phyloP scores from a whole-genome alignment of 305 asterid genomes.

The Fraxinus paxiana region DNA sequence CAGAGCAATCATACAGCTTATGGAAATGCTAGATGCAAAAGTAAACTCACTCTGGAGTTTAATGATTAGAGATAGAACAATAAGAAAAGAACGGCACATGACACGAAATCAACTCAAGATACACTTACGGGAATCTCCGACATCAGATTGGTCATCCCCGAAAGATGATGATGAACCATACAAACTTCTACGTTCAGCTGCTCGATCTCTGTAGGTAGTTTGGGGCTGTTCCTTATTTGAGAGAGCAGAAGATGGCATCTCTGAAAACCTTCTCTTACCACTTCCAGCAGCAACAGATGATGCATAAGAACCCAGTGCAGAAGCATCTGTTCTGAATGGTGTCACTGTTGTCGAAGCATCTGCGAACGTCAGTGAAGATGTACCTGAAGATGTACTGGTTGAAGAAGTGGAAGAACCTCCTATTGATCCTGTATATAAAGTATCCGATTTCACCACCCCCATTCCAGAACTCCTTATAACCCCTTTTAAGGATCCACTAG shows the following conservation, averaged over 20 bases:
- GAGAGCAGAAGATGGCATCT: conserved; percentile 59
- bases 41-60: conserved; percentile 10
- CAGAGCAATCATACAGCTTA: conserved; percentile 27
- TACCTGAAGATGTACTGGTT: conserved; percentile 36
- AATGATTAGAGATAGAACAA: neutral
- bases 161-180: conserved; percentile 81
- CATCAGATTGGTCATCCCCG: conserved; percentile 59
- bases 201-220: conserved; percentile 81
- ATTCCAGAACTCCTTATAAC: conserved; percentile 83
- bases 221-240: conserved; percentile 64
- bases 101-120: neutral
- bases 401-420: conserved; percentile 42
- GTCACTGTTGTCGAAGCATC: conserved; percentile 46
- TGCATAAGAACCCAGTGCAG: conserved; percentile 74
- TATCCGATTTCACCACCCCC: conserved; percentile 81
- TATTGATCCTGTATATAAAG: conserved; percentile 54
- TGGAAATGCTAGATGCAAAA: conserved; percentile 27
- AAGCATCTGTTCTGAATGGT: conserved; percentile 80
- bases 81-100: neutral
- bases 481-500: conserved; percentile 74
- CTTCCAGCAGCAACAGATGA: conserved; percentile 54
- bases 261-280: conserved; percentile 91
- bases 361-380: conserved; percentile 33
- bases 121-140: conserved; percentile 85
- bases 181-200: conserved; percentile 94